Percentiles rank a stretch among this genome's conserved stretches.
phyloP scores from a whole-genome alignment of 1,284 basidiomycete species.

The Waitea zeae region DNA sequence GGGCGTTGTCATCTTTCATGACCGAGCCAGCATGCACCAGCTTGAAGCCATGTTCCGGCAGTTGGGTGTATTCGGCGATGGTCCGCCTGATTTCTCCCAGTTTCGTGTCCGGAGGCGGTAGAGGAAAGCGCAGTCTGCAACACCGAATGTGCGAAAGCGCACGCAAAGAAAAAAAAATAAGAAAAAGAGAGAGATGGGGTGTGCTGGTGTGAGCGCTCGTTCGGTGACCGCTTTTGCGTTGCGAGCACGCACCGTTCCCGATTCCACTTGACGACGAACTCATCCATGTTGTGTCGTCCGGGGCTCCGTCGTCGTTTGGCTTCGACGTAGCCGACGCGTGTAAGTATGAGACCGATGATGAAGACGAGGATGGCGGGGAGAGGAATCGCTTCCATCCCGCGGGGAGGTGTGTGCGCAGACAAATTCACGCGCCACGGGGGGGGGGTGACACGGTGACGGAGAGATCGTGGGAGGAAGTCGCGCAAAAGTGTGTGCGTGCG shows the following conservation, averaged over 20 bases:
- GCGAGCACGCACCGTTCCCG: slow-evolving; percentile 27
- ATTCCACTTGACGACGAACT: slow-evolving; percentile 44
- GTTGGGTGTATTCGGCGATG: slow-evolving; percentile 47
- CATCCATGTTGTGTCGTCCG: slow-evolving; percentile 15
- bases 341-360: slow-evolving; percentile 16
- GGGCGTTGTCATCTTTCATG: slow-evolving; percentile 59
- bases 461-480: no score
- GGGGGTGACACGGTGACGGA: no score
- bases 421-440: no score
- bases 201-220: slow-evolving; percentile 3
- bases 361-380: slow-evolving; percentile 8
- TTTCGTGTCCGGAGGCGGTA: slow-evolving; percentile 35
- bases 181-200: slow-evolving; percentile 3
- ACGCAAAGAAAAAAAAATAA: slow-evolving; percentile 2
- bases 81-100: slow-evolving; percentile 33
- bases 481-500: no score
- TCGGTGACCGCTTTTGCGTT: no score
- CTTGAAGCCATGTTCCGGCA: slow-evolving; percentile 48
- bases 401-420: no score
- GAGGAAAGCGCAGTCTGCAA: slow-evolving; percentile 32
- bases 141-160: slow-evolving; percentile 2
- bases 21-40: slow-evolving; percentile 65
- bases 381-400: no score
- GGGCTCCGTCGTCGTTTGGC: slow-evolving; percentile 11
- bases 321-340: slow-evolving; percentile 14